Conservation (phyloP, 768 basidiomycete species). For the Russula foetens region DNA sequence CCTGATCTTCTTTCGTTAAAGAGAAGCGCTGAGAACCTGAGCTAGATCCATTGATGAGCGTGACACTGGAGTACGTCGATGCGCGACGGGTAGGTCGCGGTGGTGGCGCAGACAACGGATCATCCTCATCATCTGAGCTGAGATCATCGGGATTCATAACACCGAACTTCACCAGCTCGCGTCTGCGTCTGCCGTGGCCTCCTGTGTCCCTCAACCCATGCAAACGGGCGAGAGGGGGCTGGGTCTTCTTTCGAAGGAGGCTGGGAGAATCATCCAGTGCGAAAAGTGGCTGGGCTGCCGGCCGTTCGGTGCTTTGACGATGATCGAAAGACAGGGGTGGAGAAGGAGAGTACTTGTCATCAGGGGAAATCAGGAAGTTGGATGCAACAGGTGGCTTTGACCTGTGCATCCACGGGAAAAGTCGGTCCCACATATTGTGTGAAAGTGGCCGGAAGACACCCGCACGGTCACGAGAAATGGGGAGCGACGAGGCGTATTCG, state of each 20-base stretch:
- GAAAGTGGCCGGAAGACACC: constrained; percentile 49
- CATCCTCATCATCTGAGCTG: constrained; percentile 43
- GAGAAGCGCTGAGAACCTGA: constrained; percentile 14
- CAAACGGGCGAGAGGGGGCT: constrained; percentile 2
- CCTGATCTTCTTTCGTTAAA: constrained; percentile 17
- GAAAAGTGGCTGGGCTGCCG: neutral
- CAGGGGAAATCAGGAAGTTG: constrained; percentile 2
- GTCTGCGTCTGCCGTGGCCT: constrained; percentile 31
- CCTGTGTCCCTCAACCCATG: constrained; percentile 2
- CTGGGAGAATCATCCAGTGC: neutral
- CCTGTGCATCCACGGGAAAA: constrained; percentile 28
- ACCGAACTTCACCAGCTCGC: constrained; percentile 35
- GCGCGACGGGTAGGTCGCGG: constrained; percentile 9
- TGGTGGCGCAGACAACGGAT: constrained; percentile 14
- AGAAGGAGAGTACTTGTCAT: constrained; percentile 3
- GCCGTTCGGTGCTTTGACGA: neutral
- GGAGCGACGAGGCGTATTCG: constrained; percentile 46
- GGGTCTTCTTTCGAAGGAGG: neutral
- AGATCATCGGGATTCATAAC: constrained; percentile 27
- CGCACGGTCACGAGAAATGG: constrained; percentile 38
- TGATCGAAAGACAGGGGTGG: constrained; percentile 2
- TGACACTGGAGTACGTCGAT: constrained; percentile 22
- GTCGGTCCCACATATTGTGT: constrained; percentile 42
- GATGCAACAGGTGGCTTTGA: constrained; percentile 5
- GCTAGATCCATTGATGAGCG: constrained; percentile 21